Conservation (phyloP, 2,329 filamentous ascomycete species). For the Zymoseptoria tritici region DNA sequence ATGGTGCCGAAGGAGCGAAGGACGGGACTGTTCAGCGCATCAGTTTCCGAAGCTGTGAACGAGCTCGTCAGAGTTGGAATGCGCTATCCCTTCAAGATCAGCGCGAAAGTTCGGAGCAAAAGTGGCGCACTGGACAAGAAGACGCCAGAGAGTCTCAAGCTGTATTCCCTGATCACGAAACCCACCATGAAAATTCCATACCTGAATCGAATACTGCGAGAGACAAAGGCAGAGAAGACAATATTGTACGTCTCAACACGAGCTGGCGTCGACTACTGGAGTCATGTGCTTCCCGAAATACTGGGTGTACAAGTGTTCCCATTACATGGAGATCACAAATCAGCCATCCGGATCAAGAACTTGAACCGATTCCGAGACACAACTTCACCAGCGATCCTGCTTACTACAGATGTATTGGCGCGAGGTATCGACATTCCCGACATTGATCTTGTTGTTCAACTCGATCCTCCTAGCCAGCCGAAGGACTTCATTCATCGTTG, state of each 20-base stretch:
- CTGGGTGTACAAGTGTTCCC: slow-evolving; percentile 67
- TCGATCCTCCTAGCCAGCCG: slow-evolving; percentile 78
- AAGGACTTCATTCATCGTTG: slow-evolving; percentile 70
- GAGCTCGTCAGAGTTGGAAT: slow-evolving; percentile 88
- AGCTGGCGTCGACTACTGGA: slow-evolving; percentile 90
- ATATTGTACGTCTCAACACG: slow-evolving; percentile 94
- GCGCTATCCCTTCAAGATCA: slow-evolving; percentile 89
- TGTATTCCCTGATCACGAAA: slow-evolving; percentile 72
- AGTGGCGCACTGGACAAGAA: slow-evolving; percentile 71
- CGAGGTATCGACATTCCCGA: slow-evolving; percentile 86
- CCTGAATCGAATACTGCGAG: slow-evolving; percentile 61
- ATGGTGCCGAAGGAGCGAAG: slow-evolving; percentile 85
- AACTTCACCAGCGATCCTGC: slow-evolving; percentile 66
- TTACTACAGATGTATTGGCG: slow-evolving; percentile 89
- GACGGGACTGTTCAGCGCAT: slow-evolving; percentile 90
- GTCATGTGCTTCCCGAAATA: slow-evolving; percentile 66
- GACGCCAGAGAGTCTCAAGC: slow-evolving; percentile 86
- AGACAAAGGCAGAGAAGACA: slow-evolving; percentile 61
- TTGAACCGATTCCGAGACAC: slow-evolving; percentile 72
- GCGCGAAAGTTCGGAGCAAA: slow-evolving; percentile 78
- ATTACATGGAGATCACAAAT: slow-evolving; percentile 84
- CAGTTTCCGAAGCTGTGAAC: slow-evolving; percentile 88
- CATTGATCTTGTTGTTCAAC: slow-evolving; percentile 82
- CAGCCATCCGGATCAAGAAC: slow-evolving; percentile 81
- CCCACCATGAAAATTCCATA: slow-evolving; percentile 75